Evolutionary conservation across 2,329 filamentous ascomycete genomes (phyloP).

Genomic region (Mycogone perniciosa): DNA sequence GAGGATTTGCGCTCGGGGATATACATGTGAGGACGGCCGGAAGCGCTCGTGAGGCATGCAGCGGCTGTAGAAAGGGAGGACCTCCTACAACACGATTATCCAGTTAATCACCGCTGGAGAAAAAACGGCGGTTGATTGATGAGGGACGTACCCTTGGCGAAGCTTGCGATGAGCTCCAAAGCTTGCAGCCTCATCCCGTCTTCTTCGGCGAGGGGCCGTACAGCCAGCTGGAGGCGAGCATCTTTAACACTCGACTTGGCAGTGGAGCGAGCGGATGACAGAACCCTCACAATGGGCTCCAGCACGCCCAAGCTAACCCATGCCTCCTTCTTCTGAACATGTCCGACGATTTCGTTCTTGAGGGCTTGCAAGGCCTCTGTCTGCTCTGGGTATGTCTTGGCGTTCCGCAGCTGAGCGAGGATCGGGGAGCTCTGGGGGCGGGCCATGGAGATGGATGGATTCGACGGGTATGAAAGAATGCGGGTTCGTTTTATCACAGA

Average conservation of each 20-base stretch:
- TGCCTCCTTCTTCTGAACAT: conserved; percentile 76
- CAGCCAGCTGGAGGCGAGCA: conserved; percentile 26
- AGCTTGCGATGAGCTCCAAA: conserved; percentile 76
- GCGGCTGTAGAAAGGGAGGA: conserved; percentile 66
- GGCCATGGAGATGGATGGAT: conserved; percentile 40
- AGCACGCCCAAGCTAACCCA: conserved; percentile 68
- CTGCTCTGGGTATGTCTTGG: conserved; percentile 46
- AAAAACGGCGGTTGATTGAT: neutral
- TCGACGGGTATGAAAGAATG: neutral
- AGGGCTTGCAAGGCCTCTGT: conserved; percentile 60
- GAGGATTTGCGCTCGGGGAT: conserved; percentile 57
- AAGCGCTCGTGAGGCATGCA: conserved; percentile 63
- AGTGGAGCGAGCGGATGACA: conserved; percentile 30
- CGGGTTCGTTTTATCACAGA: neutral
- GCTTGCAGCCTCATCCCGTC: conserved; percentile 68
- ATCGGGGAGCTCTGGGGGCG: conserved; percentile 46
- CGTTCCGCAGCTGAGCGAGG: conserved; percentile 50
- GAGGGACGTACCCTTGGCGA: conserved; percentile 65
- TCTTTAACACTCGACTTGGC: conserved; percentile 36
- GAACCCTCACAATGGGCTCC: conserved; percentile 46
- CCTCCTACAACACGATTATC: conserved; percentile 52
- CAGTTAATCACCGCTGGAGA: neutral
- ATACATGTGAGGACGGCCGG: conserved; percentile 63
- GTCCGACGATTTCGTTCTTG: conserved; percentile 86
- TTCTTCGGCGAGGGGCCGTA: conserved; percentile 47